Evolutionary conservation across 2,329 filamentous ascomycete species (phyloP), one percentile per base, ranked within the genome.

Genomic region (Pyrenophora seminiperda): DNA sequence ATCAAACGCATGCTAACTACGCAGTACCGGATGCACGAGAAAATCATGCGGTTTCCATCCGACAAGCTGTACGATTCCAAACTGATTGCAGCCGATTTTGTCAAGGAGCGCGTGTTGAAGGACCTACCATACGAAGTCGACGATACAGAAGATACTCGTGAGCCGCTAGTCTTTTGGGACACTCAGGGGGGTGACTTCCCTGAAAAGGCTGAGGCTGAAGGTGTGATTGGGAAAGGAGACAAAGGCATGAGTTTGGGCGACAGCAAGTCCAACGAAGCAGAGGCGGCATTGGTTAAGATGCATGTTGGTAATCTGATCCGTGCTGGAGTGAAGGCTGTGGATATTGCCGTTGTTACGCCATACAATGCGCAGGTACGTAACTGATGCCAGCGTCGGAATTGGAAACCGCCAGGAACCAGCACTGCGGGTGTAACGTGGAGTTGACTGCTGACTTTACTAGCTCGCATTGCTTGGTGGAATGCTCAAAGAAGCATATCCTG

Each of bases 1-100:
- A 91, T 99, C 76, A 97, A 97, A 77, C 82, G 89, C 42, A 96
- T 97, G 90, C 83, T 99, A 18, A 97, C 91, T 3, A 96, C 89
- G 4, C 94, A 99, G 75, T 99, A 99, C 73, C 91, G 94, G 30
- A 99, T 99, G 94, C 91, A 99, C 70, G 88, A 96, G 67, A 85
- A 81, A 45, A 97, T 99, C 64, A 97, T 97, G 92, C 82, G 85
- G 5, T 99, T 97, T 65, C 93, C 94, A 0, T 97, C 93, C 0
- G 83, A 89, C 54, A 87, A 93, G 68, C 80, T 97, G 9, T 99
- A 99, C 75, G 90, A 90, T 53, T 84, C 83, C 2, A 87, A 87
- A 63, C 82, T 99, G 1, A 77, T 92, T 2, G 93, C 94, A 0
- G 91, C 89, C 1, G 89, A 93, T 4, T 78, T 80, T 0, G 94